These are phyloP conservation scores for Phytophthora pistaciae DNA, from an alignment of 352 stramenopile genomes.

Conservation along the genomic window DNA sequence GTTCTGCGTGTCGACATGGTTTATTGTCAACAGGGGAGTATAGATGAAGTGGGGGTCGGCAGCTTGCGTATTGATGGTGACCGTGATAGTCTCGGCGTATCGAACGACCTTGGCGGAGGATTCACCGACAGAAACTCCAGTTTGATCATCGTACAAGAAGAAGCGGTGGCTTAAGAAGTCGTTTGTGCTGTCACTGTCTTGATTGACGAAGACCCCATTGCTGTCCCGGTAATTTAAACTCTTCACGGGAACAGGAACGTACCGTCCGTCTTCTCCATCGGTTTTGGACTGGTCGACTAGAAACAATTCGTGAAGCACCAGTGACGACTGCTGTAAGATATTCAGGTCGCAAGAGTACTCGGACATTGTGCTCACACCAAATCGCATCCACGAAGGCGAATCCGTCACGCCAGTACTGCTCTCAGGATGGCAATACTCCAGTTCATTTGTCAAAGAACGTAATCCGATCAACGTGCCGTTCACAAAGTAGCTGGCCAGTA, in stretches of 20 bases:
- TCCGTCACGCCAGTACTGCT: conserved; percentile 10
- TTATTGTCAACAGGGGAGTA: conserved; percentile 77
- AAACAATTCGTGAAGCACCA: conserved; percentile 93
- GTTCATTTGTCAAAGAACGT: conserved; percentile 71
- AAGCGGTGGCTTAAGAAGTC: conserved; percentile 93
- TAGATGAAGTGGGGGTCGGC: conserved; percentile 66
- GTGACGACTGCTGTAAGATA: conserved; percentile 44
- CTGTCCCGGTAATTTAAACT: conserved; percentile 86
- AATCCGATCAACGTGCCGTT: conserved; percentile 91
- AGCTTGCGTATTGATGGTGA: conserved; percentile 68
- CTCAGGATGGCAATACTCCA: conserved; percentile 79
- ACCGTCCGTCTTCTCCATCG: conserved; percentile 53
- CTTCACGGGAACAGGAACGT: conserved; percentile 90
- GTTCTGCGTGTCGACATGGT: conserved; percentile 71
- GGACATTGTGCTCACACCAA: conserved; percentile 69
- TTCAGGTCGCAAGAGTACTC: conserved; percentile 81
- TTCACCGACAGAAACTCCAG: conserved; percentile 57
- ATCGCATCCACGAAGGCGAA: conserved; percentile 77
- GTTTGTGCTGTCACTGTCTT: conserved; percentile 82
- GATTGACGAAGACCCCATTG: conserved; percentile 76
- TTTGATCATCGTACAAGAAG: conserved; percentile 91
- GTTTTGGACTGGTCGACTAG: conserved; percentile 84
- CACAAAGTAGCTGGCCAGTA: conserved; percentile 87
- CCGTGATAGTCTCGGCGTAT: conserved; percentile 77
- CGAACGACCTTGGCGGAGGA: conserved; percentile 63